phyloP scores from a whole-genome alignment of 2,329 filamentous ascomycete species.

The Pestalotiopsis sp. region DNA sequence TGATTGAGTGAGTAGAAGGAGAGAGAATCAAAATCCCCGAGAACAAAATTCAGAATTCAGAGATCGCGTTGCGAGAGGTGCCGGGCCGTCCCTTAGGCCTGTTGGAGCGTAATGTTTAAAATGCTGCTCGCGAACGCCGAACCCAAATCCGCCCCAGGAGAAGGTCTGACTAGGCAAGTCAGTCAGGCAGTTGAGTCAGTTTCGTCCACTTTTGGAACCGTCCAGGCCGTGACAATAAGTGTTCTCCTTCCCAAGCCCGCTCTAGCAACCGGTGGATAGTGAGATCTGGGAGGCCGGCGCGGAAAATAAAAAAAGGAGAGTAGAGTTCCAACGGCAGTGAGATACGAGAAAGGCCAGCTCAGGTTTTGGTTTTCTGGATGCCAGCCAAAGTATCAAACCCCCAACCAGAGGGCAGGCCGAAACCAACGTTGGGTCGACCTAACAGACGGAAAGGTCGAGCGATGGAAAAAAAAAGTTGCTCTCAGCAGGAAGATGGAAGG shows the following conservation, averaged over 20 bases:
- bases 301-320: neutral
- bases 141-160: neutral
- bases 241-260: neutral
- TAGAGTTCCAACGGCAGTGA: neutral
- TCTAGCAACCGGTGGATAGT: neutral
- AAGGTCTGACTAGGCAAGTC: conserved; percentile 1
- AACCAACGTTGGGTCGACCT: neutral
- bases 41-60: neutral
- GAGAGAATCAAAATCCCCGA: neutral
- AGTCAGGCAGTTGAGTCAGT: neutral
- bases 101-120: conserved; percentile 4
- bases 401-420: neutral
- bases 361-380: neutral
- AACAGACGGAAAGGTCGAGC: neutral
- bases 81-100: conserved; percentile 4
- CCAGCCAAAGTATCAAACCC: conserved; percentile 1
- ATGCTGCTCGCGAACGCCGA: conserved; percentile 3
- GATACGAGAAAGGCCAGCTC: neutral
- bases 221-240: neutral
- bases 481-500: neutral
- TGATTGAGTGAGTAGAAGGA: neutral
- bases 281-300: neutral
- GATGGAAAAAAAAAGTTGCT: neutral
- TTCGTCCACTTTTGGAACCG: neutral
- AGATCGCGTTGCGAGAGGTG: neutral